A percentile compares a stretch with the other conserved stretches of the same genome.
phyloP scores from a whole-genome alignment of 768 basidiomycete genomes.

The Crucibulum laeve region DNA sequence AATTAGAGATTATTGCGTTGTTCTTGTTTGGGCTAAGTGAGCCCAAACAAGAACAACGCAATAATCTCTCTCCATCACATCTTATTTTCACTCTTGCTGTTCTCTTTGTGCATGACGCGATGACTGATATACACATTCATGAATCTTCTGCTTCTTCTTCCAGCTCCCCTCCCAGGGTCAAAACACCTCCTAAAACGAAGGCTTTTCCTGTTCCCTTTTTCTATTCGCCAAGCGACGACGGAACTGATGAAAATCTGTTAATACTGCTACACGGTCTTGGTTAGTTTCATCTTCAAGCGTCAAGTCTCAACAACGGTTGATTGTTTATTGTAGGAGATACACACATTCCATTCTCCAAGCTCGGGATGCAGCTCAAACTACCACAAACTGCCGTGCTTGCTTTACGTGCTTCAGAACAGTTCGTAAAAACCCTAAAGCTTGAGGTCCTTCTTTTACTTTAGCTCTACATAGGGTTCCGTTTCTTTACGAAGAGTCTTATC shows the following conservation, averaged over 20 bases:
- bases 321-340: constrained; percentile 64
- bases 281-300: constrained; percentile 25
- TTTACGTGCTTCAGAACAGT: constrained; percentile 76
- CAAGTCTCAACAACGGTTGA: not conserved
- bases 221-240: constrained; percentile 75
- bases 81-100: not conserved
- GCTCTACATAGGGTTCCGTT: constrained; percentile 59
- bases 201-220: constrained; percentile 52
- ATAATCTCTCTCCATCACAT: not conserved
- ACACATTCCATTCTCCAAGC: constrained; percentile 66
- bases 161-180: constrained; percentile 29
- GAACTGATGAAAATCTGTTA: constrained; percentile 81
- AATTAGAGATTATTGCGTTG: too few species aligned
- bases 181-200: constrained; percentile 42
- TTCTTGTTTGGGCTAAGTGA: too few species aligned
- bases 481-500: constrained; percentile 73
- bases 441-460: not conserved
- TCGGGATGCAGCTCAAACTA: constrained; percentile 72
- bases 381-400: constrained; percentile 88
- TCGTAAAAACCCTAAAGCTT: constrained; percentile 15
- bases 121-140: constrained; percentile 28
- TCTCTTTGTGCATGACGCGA: not conserved
- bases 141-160: constrained; percentile 15
- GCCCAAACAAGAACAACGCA: not conserved
- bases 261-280: constrained; percentile 86